phyloP scores from a whole-genome alignment of 2,329 filamentous ascomycete genomes.

The Calonectria montana region DNA sequence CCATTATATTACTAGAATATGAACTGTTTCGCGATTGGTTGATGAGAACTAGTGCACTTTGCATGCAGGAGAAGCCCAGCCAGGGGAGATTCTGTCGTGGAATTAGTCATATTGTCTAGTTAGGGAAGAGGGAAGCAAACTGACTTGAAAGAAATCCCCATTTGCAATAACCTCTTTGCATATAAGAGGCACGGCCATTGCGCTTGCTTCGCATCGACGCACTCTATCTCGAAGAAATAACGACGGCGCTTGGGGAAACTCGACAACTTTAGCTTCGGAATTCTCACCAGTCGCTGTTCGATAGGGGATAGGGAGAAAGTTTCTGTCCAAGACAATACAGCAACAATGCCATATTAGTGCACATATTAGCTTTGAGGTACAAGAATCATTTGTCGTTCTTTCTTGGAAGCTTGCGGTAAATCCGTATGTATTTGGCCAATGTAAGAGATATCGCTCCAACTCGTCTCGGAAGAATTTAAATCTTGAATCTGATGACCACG shows the following conservation, averaged over 20 bases:
- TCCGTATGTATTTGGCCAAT: background rate
- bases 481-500: background rate
- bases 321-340: background rate
- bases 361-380: background rate
- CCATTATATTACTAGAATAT: background rate
- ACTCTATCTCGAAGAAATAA: background rate
- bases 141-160: background rate
- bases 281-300: background rate
- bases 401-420: background rate
- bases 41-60: background rate
- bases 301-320: background rate
- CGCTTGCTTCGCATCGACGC: background rate
- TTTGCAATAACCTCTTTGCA: background rate
- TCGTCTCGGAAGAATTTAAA: background rate
- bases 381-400: background rate
- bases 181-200: background rate
- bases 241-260: background rate
- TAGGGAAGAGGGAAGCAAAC: background rate
- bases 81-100: background rate
- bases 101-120: background rate
- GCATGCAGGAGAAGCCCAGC: background rate
- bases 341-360: background rate
- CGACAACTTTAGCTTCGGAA: background rate
- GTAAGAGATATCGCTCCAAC: background rate
- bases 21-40: background rate